Evolutionary conservation across 768 basidiomycete genomes (phyloP), one percentile per base, ranked within the genome.

Genomic region (Agaricus subrufescens): DNA sequence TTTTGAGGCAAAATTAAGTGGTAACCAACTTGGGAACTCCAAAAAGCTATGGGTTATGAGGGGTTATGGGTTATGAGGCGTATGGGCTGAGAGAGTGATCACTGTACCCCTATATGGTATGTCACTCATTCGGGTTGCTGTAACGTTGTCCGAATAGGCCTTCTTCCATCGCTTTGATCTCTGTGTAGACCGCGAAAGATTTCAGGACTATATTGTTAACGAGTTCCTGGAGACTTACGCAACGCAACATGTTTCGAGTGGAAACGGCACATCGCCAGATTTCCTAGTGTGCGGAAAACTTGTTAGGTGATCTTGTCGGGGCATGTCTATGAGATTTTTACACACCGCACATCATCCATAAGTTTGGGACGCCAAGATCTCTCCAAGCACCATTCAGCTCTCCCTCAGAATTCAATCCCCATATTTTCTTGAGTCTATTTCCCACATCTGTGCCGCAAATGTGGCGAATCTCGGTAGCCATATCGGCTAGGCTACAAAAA

Each of bases 101-200:
- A 19, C 19, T 19, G 19, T 19, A 34, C 11, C 34, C 34, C 1
- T 11, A 34, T 34, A 34, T 34, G 11, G 11, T 8, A 11, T 8
- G 7, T 34, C 34, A 34, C 34, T 34, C 3, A 34, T 34, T 34
- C 34, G 34, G 34, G 11, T 34, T 3, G 34, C 4, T 6, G 34
- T 34, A 34, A 34, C 34, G 34, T 34, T 11, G 34, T 63, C 69
- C 60, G 70, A 54, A 54, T 10, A 46, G 10, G 15, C 52, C 45
- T 34, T 81, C 81, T 58, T 86, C 79, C 29, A 79, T 77, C 0
- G 86, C 86, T 65, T 86, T 87, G 65, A 88, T 87, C 68, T 88
- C 86, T 87, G 64, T 43, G 26, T 49, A 52, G 34, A 43, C 12
- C 6, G 19, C 4, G 6, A 4, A 29, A 34, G 14, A 15, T 1